Base-by-base conservation (phyloP, 345 rosid species). In the Acer campestre region DNA sequence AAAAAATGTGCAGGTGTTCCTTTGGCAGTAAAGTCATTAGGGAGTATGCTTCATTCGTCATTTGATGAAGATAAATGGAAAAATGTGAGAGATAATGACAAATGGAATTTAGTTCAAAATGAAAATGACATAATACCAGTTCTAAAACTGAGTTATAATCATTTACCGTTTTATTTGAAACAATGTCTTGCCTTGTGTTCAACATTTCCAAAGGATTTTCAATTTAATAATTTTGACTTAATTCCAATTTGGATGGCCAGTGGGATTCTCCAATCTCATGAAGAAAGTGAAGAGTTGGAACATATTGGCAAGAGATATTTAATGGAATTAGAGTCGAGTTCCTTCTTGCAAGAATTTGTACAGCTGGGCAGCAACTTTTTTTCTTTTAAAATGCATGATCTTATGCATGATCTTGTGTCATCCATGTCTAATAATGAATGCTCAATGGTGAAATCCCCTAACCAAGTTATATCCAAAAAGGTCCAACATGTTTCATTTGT, bases 321-420 rank as follows among this genome's bases (percentile, higher is more conserved):
- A 10, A 46, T 8, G 49, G 49, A 46, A 46, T 10, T 8, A 8
- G 13, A 46, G 49, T 46, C 49, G 1, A 46, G 12, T 10, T 46
- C 11, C 10, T 46, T 46, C 49, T 46, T 46, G 0, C 49, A 46
- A 46, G 49, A 46, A 46, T 46, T 46, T 46, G 0, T n/a, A n/a
- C n/a, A n/a, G n/a, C n/a, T n/a, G n/a, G n/a, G n/a, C n/a, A n/a
- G n/a, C n/a, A n/a, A n/a, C n/a, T n/a, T n/a, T n/a, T n/a, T n/a
- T n/a, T n/a, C n/a, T n/a, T n/a, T 82, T 38, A 27, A 71, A 48
- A 78, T 78, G 66, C 84, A 80, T 56, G 80, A 79, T 61, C 83
- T 82, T 48, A 10, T 46, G 0, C 49, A 46, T 46, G 49, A 46
- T 46, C 49, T 46, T 10, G 83, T 79, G 0, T 1, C 0, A 1